Base-by-base conservation (phyloP, 2,329 filamentous ascomycete species). In the Ceratocystis cacaofunesta region DNA sequence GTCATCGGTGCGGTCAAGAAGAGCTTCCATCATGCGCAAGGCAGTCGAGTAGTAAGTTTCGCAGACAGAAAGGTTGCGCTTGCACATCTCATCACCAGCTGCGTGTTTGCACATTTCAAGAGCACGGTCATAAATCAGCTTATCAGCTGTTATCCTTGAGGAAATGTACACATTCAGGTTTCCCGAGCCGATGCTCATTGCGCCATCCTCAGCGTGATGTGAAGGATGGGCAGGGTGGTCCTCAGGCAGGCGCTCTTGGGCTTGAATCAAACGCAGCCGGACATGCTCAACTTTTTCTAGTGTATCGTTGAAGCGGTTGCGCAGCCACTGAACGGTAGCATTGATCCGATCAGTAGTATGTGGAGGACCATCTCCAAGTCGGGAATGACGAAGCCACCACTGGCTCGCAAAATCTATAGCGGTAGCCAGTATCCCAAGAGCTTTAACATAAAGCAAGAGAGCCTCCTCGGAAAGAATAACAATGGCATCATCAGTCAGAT, bases 121-220 rank as follows among this genome's bases (percentile, higher is more conserved):
- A 0, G 94, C 94, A 60, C 94, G 89, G 70, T 99, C 94, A 73
- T 96, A 99, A 91, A 99, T 96, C 58, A 99, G 79, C 76, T 92
- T 96, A 77, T 97, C 94, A 0, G 94, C 94, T 25, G 91, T 96
- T 65, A 96, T 86, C 1, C 92, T 94, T 1, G 89, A 85, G 15
- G 89, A 95, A 30, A 99, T 81, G 61, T 88, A 83, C 30, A 96
- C 90, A 63, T 89, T 87, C 68, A 94, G 90, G 1, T 84, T 82
- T 17, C 87, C 86, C 2, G 84, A 82, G n/a, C 81, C 80, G 1
- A 80, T 80, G 2, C 82, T 78, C 43, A 79, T 78, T 1, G 82
- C 82, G 22, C 83, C 82, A 32, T 79, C 75, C 7, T 30, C 48
- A 2, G 82, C 82, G 65, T 90, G 86, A 70, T 95, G 96, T 71